Percentiles rank a stretch among this genome's conserved stretches.
Conservation (phyloP, 805 yeast genomes). For the Candida adriatica region DNA sequence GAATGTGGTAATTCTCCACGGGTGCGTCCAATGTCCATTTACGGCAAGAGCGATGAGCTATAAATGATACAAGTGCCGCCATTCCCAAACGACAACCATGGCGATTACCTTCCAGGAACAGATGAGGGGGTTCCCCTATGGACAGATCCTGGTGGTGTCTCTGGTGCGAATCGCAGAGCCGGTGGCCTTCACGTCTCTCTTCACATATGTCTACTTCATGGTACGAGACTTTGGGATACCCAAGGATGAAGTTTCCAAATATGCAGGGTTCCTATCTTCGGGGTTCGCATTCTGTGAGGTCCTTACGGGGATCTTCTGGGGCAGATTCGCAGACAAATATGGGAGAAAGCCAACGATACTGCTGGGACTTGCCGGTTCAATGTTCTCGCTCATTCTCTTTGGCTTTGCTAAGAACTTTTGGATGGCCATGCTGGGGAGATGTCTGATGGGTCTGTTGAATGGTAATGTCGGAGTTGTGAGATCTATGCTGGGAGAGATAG, state of each 20-base stretch:
- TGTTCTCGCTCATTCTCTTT: constrained; percentile 28
- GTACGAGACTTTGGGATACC: constrained; percentile 12
- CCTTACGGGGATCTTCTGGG: constrained; percentile 9
- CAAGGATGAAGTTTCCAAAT: constrained; percentile 9
- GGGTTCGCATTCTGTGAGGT: constrained; percentile 10
- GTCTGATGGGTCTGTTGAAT: constrained; percentile 48
- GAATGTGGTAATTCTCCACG: too few species aligned
- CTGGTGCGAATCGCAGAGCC: constrained; percentile 11
- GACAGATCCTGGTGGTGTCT: constrained; percentile 7
- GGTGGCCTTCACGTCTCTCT: constrained; percentile 11
- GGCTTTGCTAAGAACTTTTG: constrained; percentile 49
- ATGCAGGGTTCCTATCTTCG: constrained; percentile 9
- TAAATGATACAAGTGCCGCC: too few species aligned
- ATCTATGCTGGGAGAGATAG: constrained; percentile 56
- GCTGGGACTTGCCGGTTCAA: constrained; percentile 10
- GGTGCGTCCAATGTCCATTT: too few species aligned
- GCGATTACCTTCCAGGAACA: constrained; percentile 43
- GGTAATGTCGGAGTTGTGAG: constrained; percentile 63
- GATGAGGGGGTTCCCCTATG: constrained; percentile 25
- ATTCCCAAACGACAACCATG: too few species aligned
- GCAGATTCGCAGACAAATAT: constrained; percentile 9
- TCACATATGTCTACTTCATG: constrained; percentile 13
- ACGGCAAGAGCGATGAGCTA: too few species aligned
- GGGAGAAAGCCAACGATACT: constrained; percentile 11
- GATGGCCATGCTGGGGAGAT: constrained; percentile 47